Base-by-base conservation (phyloP, 2,329 filamentous ascomycete species). In the Neofusicoccum sp. region DNA sequence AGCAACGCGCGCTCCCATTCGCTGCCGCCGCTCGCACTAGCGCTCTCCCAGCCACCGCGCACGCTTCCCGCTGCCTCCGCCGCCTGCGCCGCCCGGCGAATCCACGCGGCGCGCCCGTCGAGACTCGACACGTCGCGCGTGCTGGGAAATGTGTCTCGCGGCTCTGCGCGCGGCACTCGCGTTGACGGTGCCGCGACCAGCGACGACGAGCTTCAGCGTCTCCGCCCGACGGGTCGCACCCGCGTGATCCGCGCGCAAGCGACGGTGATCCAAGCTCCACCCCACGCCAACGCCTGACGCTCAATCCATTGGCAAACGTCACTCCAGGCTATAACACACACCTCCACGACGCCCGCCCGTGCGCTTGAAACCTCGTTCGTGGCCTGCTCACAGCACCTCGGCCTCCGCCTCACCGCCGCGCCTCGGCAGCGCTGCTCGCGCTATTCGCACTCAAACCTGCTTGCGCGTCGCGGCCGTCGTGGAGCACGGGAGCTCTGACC, bases 291-390 rank as follows among this genome's bases (percentile, higher is more conserved):
- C 51, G 31, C 51, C 20, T 20, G 2, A 20, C 20, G 31, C 51
- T 31, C 20, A 43, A 56, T 56, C n/a, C 51, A 56, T 43, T 56
- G 51, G 51, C 28, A 56, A 33, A 56, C 51, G 51, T 56, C 51
- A 56, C 36, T 43, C 16, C 26, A 24, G 16, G 24, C 40, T 43
- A 41, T 41, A 56, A 56, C 51, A 43, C 20, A 16, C 12, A 26
- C 9, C 12, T 14, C 36, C 14, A 24, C 36, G 16, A 31, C 51
- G 38, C 30, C n/a, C 36, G 34, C 3, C 51, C 26, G 51, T 40
- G 36, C 38, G 28, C 51, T 36, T 38, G 26, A 31, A 20, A 24
- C 11, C 8, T 24, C 40, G n/a, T 6, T 14, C 20, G 20, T 20
- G 20, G 8, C 36, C 36, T 12, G 36, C 38, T 26, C 36, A 24